Base-by-base conservation (phyloP, 1,284 basidiomycete genomes). In the Apiotrichum sp. region DNA sequence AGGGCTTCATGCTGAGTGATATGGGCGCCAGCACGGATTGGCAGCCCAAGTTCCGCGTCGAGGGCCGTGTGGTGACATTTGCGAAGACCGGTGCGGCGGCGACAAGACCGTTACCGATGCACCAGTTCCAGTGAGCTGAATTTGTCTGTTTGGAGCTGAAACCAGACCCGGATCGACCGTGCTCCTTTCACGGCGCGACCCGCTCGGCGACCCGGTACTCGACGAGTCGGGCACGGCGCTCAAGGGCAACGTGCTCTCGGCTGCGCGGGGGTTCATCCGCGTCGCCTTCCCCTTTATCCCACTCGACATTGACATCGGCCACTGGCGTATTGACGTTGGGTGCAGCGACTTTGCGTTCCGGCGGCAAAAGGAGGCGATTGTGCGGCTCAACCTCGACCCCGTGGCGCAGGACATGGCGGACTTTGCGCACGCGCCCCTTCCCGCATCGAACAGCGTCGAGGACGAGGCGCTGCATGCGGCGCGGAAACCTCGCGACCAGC, bases 321-420 rank as follows among this genome's bases (percentile, higher is more conserved):
- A 66, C 33, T 89, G 88, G 88, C 79, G 88, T 55, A 69, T 93
- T 42, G 89, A 93, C 66, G 72, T 89, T 3, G 87, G 85, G 2
- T 78, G 78, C 36, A 84, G 83, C 40, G 84, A 85, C 63, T 80
- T 87, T 52, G 80, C 84, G 8, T 85, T 83, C 59, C 79, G 84
- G 43, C 82, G 86, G 45, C 89, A 89, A 82, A 79, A 82, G 16
- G 73, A 79, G 1, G 89, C 91, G 4, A 80, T 93, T 22, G 67
- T 76, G 10, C 70, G 79, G 13, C 72, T 93, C 22, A 77, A 83
- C 53, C 77, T 82, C 35, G 83, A 91, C 64, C 82, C 85, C 0
- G 75, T 65, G 22, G 50, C 52, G 44, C 69, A 79, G 70, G 77
- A 82, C 52, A 65, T 65, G 62, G 46, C 33, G 1, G 63, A 57